Percentiles rank a stretch among this genome's conserved stretches.
Evolutionary conservation across 1,139 yeast species (phyloP).

Genomic region (Fermentozyma sake): DNA sequence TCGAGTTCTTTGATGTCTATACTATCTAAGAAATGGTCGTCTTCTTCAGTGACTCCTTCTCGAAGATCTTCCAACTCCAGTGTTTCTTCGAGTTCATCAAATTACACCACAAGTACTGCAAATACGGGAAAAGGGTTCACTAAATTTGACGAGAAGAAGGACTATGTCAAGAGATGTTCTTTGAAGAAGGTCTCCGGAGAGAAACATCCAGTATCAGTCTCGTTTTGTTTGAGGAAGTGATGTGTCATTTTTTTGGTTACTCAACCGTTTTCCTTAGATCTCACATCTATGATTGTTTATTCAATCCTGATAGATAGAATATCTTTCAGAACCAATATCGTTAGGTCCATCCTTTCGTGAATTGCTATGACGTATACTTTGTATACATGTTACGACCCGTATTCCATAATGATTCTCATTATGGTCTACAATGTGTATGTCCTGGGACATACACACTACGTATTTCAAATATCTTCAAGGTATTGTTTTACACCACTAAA

Average conservation of each 20-base stretch:
- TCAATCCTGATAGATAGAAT: no score
- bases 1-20: constrained; percentile 7
- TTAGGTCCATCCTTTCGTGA: no score
- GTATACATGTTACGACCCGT: no score
- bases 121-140: constrained; percentile 14
- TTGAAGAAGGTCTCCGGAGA: constrained; percentile 18
- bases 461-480: no score
- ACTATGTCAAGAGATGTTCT: constrained; percentile 39
- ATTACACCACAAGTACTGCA: constrained; percentile 7
- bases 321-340: no score
- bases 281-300: no score
- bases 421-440: no score
- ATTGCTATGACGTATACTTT: no score
- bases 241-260: not conserved
- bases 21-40: constrained; percentile 9
- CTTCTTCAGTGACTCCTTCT: constrained; percentile 6
- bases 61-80: constrained; percentile 7
- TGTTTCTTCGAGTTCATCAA: constrained; percentile 5
- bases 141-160: constrained; percentile 43
- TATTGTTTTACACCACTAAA: no score
- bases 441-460: no score
- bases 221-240: constrained; percentile 36
- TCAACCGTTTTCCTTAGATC: no score
- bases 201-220: constrained; percentile 25
- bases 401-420: no score